A percentile compares a stretch with the other conserved stretches of the same genome.
phyloP scores from a whole-genome alignment of 2,329 filamentous ascomycete genomes.

The Ophiostoma fasciatum region DNA sequence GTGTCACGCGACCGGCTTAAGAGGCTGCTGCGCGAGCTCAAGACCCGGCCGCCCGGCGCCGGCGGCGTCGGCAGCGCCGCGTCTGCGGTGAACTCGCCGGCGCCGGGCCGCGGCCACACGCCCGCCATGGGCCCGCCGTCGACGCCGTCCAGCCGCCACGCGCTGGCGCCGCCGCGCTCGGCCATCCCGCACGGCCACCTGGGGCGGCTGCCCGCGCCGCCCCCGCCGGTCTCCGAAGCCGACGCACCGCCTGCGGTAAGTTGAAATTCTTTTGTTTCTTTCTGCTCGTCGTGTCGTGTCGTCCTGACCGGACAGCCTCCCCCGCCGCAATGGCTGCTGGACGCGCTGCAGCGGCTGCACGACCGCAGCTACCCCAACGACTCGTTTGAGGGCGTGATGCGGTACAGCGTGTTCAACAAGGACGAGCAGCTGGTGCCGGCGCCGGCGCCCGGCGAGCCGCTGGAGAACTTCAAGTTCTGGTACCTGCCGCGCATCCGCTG shows the following conservation, averaged over 20 bases:
- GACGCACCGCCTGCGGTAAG: constrained; percentile 47
- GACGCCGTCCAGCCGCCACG: constrained; percentile 21
- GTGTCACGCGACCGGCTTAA: constrained; percentile 58
- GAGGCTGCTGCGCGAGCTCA: constrained; percentile 38
- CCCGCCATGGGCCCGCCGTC: constrained; percentile 41
- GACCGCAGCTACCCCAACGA: constrained; percentile 61
- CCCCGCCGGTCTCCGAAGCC: constrained; percentile 43
- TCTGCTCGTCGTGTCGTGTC: too few species aligned
- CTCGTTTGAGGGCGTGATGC: constrained; percentile 81
- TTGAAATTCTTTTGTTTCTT: constrained; percentile 7
- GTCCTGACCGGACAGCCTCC: constrained; percentile 55
- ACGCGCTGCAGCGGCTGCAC: constrained; percentile 55
- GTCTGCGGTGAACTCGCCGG: too few species aligned
- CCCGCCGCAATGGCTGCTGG: constrained; percentile 71
- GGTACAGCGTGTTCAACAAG: constrained; percentile 66
- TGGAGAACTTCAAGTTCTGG: constrained; percentile 53
- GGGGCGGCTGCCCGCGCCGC: constrained; percentile 54
- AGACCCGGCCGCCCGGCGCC: constrained; percentile 5
- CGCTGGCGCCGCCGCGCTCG: constrained; percentile 7
- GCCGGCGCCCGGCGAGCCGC: constrained; percentile 30
- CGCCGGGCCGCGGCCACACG: too few species aligned
- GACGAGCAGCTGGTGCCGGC: constrained; percentile 50
- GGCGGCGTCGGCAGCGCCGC: constrained; percentile 1
- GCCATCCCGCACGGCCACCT: constrained; percentile 34
- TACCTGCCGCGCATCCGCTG: constrained; percentile 85